Base-by-base conservation (phyloP, 371 early-diverging fungal genomes). In the Mucor plumbeus region DNA sequence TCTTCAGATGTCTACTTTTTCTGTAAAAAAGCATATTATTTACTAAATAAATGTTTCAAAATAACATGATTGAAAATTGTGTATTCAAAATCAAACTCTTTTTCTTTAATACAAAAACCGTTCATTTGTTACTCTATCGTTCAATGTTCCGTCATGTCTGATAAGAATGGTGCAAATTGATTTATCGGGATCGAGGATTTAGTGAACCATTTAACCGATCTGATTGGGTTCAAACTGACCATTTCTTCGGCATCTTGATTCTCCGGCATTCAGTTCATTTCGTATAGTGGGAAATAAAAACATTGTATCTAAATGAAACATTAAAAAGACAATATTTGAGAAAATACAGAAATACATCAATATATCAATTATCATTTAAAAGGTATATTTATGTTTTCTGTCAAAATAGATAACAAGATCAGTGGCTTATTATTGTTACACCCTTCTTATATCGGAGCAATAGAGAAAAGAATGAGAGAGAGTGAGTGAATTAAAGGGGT, bases 161-260 rank as follows among this genome's bases (percentile, higher is more conserved):
- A 43, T 60, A 60, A 60, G 61, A 17, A 60, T 60, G 61, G 47
- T 60, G 47, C 44, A 60, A 60, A 26, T 59, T 59, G 38, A 44
- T 39, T 26, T 60, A 60, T 60, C 60, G 60, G 60, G 60, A 60
- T 60, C 60, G 40, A 21, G 40, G 60, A 56, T 44, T 21, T 41
- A 60, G 33, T 21, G 38, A 38, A 41, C 26, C 9, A 40, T 60
- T 60, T 60, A 43, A 31, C 41, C 33, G 41, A 60, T 60, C 60
- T 60, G 44, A 60, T 59, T 59, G 59, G 59, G 36, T 39, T 59
- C 17, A 39, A 19, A 40, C n/a, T 1, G 17, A 59, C 4, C 17
- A 59, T 26, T 14, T 15, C n/a, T 39, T 40, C 38, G 13, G 17
- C 17, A 14, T 43, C 21, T 38, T 59, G 39, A 39, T 40, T 59